Evolutionary conservation across 1,284 basidiomycete genomes (phyloP).

Genomic region (Sporisorium iseilematis-ciliati): DNA sequence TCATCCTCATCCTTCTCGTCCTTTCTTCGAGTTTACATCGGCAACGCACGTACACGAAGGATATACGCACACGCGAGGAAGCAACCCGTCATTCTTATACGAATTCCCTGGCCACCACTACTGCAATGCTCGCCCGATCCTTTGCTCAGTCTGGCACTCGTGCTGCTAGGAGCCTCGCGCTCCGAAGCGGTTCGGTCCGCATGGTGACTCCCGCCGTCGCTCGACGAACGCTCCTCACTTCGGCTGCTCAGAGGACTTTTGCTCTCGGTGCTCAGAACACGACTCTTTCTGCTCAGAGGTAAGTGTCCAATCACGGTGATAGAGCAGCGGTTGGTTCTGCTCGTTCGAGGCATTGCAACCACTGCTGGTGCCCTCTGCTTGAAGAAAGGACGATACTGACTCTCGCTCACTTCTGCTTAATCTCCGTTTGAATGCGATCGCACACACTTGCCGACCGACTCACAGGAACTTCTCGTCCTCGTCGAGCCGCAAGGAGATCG

Average conservation of each 20-base stretch:
- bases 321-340: background rate
- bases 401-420: background rate
- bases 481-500: slow-evolving; percentile 74
- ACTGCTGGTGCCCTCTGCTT: background rate
- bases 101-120: too few species aligned
- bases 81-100: too few species aligned
- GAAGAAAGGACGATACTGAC: background rate
- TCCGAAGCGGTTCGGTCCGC: slow-evolving; percentile 43
- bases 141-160: slow-evolving; percentile 44
- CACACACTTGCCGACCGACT: too few species aligned
- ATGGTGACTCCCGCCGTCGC: slow-evolving; percentile 46
- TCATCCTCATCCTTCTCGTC: background rate
- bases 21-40: background rate
- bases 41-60: background rate
- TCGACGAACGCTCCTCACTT: slow-evolving; percentile 47
- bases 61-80: background rate
- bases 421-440: background rate
- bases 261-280: slow-evolving; percentile 32
- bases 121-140: slow-evolving; percentile 41
- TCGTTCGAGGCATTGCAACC: background rate
- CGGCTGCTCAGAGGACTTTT: slow-evolving; percentile 28
- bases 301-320: slow-evolving; percentile 7
- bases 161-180: slow-evolving; percentile 38
- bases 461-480: slow-evolving; percentile 51
- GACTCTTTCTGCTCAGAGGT: slow-evolving; percentile 38